Evolutionary conservation across 176 grass and related monocot genomes (phyloP).

Genomic region (Lolium rigidum): DNA sequence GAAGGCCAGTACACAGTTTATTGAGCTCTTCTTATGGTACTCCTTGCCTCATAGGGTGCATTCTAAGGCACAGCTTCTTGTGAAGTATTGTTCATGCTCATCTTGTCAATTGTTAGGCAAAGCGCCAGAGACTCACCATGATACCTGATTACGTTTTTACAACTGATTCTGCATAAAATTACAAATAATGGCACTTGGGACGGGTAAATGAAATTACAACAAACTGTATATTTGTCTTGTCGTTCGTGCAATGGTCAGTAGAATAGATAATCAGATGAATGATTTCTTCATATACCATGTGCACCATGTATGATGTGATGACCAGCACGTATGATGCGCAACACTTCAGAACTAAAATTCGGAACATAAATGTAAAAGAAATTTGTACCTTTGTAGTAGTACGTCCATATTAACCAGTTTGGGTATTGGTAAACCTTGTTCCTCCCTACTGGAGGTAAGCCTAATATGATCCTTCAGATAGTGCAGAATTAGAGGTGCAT

Average conservation of each 20-base stretch:
- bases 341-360: neutral
- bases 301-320: slow-evolving; percentile 5
- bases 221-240: neutral
- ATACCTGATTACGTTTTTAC: neutral
- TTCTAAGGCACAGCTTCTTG: neutral
- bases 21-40: neutral
- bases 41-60: neutral
- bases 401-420: neutral
- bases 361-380: neutral
- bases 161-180: neutral
- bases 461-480: neutral
- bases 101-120: neutral
- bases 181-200: neutral
- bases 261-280: neutral
- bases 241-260: neutral
- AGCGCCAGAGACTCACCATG: neutral
- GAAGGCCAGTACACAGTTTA: neutral
- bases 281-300: neutral
- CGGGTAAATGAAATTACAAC: neutral
- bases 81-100: neutral
- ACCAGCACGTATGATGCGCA: neutral
- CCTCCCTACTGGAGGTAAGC: neutral
- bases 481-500: neutral
- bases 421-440: neutral
- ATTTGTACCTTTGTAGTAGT: neutral